Evolutionary conservation across 129 eudicot genomes (phyloP).

Genomic region (Pulicaria dysenterica): DNA sequence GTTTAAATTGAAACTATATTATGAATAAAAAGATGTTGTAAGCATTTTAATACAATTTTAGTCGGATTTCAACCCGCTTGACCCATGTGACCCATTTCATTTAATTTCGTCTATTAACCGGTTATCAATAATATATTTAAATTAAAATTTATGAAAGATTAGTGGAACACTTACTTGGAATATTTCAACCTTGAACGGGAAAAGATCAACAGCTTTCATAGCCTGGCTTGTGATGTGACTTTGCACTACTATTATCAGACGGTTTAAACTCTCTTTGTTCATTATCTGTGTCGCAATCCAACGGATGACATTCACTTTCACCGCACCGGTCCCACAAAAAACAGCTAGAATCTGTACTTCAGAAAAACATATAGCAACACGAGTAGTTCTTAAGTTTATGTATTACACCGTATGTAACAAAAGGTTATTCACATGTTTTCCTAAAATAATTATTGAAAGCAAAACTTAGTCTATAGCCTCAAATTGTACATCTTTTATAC

Average conservation of each 20-base stretch:
- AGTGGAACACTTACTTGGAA: conserved; percentile 56
- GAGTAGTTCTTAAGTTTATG: background rate
- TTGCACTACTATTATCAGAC: conserved; percentile 70
- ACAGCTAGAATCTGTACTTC: conserved; percentile 61
- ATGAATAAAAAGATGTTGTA: background rate
- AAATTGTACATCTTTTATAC: background rate
- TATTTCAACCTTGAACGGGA: conserved; percentile 66
- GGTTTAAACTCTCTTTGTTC: conserved; percentile 56
- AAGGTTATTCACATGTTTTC: conserved; percentile 5
- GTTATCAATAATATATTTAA: background rate
- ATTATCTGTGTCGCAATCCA: conserved; percentile 51
- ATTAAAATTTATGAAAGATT: conserved; percentile 2
- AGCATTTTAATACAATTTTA: background rate
- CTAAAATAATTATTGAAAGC: background rate
- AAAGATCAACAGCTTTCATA: conserved; percentile 56
- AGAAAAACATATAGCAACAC: conserved; percentile 18
- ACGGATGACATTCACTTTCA: conserved; percentile 70
- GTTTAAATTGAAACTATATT: background rate
- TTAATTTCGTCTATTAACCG: background rate
- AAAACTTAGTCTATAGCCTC: too few relatives aligned
- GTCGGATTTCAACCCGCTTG: background rate
- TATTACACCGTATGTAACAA: conserved; percentile 10
- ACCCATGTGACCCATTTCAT: background rate
- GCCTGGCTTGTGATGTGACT: conserved; percentile 74
- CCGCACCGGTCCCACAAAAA: conserved; percentile 53